phyloP scores from a whole-genome alignment of 441 rosid species.

The Erodium trifolium region DNA sequence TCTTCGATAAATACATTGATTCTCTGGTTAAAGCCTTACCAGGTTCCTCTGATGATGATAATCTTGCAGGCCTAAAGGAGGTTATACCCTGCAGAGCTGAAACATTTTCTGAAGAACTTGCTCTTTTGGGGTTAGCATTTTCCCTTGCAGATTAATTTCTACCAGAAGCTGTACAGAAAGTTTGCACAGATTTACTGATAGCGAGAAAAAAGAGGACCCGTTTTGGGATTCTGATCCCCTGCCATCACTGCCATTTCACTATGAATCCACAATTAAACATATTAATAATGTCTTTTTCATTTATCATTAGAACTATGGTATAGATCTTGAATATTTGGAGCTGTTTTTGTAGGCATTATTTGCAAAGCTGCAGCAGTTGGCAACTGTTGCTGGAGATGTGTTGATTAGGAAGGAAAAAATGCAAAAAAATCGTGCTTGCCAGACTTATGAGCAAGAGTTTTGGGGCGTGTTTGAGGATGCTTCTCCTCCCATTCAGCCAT shows the following conservation, averaged over 20 bases:
- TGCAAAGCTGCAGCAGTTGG: conserved; percentile 87
- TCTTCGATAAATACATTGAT: conserved; percentile 77
- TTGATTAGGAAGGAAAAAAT: conserved; percentile 79
- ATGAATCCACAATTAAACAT: neutral
- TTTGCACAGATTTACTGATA: conserved; percentile 65
- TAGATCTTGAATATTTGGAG: conserved; percentile 4
- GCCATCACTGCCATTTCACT: conserved; percentile 96
- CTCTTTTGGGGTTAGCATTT: conserved; percentile 86
- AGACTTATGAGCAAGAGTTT: conserved; percentile 86
- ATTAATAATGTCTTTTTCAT: neutral
- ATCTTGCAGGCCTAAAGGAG: conserved; percentile 70
- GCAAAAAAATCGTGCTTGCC: conserved; percentile 83
- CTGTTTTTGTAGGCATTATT: conserved; percentile 69
- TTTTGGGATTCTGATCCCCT: conserved; percentile 45
- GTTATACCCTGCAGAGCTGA: conserved; percentile 67
- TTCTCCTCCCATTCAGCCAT: conserved; percentile 57
- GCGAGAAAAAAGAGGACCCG: conserved; percentile 48
- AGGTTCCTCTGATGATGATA: conserved; percentile 83
- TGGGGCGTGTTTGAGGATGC: conserved; percentile 87
- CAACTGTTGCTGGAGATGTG: conserved; percentile 89
- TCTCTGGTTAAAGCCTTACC: conserved; percentile 68
- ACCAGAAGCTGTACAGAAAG: conserved; percentile 46
- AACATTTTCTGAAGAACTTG: conserved; percentile 86
- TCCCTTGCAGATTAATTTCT: conserved; percentile 76
- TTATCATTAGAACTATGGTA: neutral